Percentiles rank a stretch among this genome's conserved stretches.
These are phyloP conservation scores for Lumnitzera littorea DNA, from an alignment of 345 rosid species.

Conservation along the genomic window DNA sequence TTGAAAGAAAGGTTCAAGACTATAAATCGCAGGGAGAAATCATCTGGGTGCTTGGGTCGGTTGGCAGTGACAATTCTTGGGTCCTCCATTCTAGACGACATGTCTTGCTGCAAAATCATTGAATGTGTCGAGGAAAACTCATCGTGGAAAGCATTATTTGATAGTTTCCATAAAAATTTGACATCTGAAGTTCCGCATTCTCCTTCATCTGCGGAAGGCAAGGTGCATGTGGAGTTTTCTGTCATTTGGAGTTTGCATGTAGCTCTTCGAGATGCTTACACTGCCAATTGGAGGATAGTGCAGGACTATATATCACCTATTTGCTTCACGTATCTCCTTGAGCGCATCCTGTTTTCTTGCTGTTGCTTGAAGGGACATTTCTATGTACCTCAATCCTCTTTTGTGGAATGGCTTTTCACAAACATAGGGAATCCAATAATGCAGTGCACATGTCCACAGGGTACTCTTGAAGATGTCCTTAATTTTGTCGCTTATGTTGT, in stretches of 20 bases:
- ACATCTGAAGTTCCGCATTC: background rate
- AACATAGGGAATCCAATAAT: slow-evolving; percentile 7
- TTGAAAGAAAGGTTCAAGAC: slow-evolving; percentile 14
- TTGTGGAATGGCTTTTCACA: slow-evolving; percentile 33
- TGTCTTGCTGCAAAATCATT: slow-evolving; percentile 4
- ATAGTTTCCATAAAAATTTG: background rate
- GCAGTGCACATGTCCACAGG: background rate
- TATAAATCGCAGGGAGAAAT: background rate
- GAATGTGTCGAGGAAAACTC: slow-evolving; percentile 6
- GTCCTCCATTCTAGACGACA: slow-evolving; percentile 11
- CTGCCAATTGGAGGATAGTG: slow-evolving; percentile 21
- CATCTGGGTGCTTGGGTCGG: slow-evolving; percentile 33
- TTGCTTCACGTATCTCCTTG: slow-evolving; percentile 41
- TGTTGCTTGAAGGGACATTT: slow-evolving; percentile 13
- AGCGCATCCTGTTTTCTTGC: slow-evolving; percentile 23
- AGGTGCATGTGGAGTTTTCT: background rate
- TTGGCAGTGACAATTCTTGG: slow-evolving; percentile 34
- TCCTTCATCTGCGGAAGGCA: background rate
- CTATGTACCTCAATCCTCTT: slow-evolving; percentile 21
- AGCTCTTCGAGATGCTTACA: slow-evolving; percentile 28
- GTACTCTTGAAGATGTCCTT: background rate
- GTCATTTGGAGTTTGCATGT: slow-evolving; percentile 14
- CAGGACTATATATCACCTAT: slow-evolving; percentile 27
- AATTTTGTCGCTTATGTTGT: slow-evolving; percentile 7
- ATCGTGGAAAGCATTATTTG: slow-evolving; percentile 29